phyloP scores from a whole-genome alignment of 1,284 basidiomycete species.

The Naganishia cerealis region DNA sequence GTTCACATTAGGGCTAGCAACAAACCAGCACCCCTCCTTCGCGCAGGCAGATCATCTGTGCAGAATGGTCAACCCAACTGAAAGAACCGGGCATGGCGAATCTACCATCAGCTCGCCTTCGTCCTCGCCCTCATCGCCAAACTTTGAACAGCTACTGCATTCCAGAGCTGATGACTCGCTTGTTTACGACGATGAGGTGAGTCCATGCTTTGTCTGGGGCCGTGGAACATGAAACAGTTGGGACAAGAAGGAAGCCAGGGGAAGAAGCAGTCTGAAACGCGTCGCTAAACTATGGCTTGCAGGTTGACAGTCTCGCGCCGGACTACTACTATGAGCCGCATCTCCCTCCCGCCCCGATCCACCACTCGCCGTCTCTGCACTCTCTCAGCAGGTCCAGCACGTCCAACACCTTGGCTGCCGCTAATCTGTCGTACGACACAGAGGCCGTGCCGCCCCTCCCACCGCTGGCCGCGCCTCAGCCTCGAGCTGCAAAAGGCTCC shows the following conservation, averaged over 20 bases:
- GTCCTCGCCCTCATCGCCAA: constrained; percentile 15
- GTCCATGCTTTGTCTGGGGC: too few species aligned
- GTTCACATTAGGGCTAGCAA: not conserved
- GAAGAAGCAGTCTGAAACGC: constrained; percentile 8
- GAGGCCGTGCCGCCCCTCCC: not conserved
- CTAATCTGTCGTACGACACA: not conserved
- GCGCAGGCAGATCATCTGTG: not conserved
- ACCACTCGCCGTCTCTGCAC: not conserved
- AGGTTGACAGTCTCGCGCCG: constrained; percentile 17
- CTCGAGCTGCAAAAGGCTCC: constrained; percentile 5
- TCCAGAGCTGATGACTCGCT: constrained; percentile 8
- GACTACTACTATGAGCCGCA: constrained; percentile 13
- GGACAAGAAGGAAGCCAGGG: not conserved
- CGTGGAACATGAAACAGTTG: not conserved
- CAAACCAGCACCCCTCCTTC: not conserved
- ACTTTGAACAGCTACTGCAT: constrained; percentile 12
- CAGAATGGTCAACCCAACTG: not conserved
- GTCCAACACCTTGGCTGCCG: not conserved
- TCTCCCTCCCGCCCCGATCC: not conserved
- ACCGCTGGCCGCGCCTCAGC: constrained; percentile 5
- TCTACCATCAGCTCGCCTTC: constrained; percentile 19
- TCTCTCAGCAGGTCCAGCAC: constrained; percentile 29
- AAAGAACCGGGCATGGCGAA: not conserved
- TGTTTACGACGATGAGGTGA: constrained; percentile 8
- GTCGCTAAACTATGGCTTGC: not conserved